Evolutionary conservation across 306 rosid species (phyloP).

Genomic region (Fragaria ananassa): DNA sequence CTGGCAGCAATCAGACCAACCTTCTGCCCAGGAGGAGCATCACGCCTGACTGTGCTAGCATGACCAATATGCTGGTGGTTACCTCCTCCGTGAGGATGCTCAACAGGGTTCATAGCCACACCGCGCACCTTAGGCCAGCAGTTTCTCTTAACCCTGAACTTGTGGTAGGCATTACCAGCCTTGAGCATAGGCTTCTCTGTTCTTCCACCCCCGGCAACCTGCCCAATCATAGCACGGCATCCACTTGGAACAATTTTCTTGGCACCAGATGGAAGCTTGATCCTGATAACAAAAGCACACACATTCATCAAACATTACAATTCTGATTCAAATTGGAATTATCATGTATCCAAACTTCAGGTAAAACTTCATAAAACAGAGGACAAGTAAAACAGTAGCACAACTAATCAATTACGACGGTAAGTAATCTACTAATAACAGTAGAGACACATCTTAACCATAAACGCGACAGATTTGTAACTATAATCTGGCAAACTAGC

Average conservation of each 20-base stretch:
- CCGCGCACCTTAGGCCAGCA: constrained; percentile 30
- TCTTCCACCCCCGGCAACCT: constrained; percentile 20
- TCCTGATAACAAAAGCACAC: neutral
- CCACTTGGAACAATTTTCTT: constrained; percentile 26
- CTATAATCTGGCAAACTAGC: neutral
- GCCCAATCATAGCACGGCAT: constrained; percentile 23
- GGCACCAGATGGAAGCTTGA: constrained; percentile 24
- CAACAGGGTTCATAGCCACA: constrained; percentile 26
- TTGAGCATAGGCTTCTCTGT: constrained; percentile 27
- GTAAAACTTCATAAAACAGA: too few species aligned
- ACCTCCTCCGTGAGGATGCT: constrained; percentile 28
- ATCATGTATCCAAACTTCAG: neutral
- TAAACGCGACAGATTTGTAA: neutral
- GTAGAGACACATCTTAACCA: neutral
- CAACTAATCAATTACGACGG: neutral
- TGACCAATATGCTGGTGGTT: constrained; percentile 28
- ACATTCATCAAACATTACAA: neutral
- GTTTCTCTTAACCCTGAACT: constrained; percentile 26
- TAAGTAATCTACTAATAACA: neutral
- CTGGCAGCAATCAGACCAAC: constrained; percentile 27
- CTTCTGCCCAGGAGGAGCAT: constrained; percentile 26
- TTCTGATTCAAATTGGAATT: neutral
- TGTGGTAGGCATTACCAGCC: constrained; percentile 26
- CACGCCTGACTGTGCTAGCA: constrained; percentile 26
- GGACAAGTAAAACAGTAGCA: too few species aligned